These are phyloP conservation scores for Mycena latifolia DNA, from an alignment of 768 basidiomycete genomes.

Conservation along the genomic window DNA sequence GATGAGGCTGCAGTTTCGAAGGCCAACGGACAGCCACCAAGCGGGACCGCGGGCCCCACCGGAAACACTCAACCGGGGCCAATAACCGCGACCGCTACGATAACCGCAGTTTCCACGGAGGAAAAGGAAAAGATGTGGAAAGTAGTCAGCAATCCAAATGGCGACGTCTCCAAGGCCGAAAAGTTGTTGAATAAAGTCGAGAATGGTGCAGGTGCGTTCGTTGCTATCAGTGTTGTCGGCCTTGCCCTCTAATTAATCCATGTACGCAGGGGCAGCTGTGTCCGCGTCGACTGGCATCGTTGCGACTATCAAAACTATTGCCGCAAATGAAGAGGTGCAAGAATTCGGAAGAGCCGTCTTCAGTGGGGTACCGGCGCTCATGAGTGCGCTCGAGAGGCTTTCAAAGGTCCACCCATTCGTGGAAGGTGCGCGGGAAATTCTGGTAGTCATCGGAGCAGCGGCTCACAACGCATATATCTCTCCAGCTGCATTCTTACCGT, in stretches of 20 bases:
- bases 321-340: background rate
- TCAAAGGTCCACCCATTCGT: slow-evolving; percentile 11
- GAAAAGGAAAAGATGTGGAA: background rate
- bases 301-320: background rate
- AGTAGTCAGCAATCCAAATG: background rate
- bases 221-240: background rate
- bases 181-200: background rate
- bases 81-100: background rate
- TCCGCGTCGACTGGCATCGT: background rate
- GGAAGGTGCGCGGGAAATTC: too few relatives aligned
- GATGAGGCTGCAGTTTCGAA: background rate
- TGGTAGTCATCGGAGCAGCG: too few relatives aligned
- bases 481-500: slow-evolving; percentile 15
- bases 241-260: background rate
- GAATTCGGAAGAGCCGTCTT: too few relatives aligned
- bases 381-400: slow-evolving; percentile 14
- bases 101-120: background rate
- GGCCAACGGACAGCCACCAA: too few relatives aligned
- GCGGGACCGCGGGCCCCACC: too few relatives aligned
- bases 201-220: background rate
- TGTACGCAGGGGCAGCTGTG: background rate
- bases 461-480: too few relatives aligned
- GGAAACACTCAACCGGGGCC: background rate
- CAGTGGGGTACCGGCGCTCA: too few relatives aligned
- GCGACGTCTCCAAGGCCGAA: background rate